These are phyloP conservation scores for Rubus parviflorus DNA, from an alignment of 306 rosid species.

Conservation along the genomic window DNA sequence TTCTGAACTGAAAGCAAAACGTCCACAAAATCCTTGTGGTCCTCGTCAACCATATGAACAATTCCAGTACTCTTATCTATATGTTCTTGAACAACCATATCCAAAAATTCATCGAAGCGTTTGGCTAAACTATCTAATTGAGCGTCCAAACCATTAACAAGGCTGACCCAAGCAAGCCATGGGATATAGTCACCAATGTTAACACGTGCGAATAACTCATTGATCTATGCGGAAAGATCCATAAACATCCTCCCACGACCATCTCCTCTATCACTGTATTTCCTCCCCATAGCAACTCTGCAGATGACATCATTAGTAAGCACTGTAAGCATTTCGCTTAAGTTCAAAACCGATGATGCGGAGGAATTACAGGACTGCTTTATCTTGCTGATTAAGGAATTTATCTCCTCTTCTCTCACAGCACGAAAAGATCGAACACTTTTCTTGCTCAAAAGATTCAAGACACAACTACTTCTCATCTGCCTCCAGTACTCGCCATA, in stretches of 20 bases:
- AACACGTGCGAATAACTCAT: neutral
- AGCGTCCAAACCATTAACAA: neutral
- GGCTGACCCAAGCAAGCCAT: neutral
- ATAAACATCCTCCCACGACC: neutral
- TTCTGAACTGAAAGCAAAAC: neutral
- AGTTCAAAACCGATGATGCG: constrained; percentile 17
- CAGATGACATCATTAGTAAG: constrained; percentile 27
- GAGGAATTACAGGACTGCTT: neutral
- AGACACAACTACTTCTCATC: constrained; percentile 14
- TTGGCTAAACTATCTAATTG: neutral
- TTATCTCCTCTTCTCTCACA: constrained; percentile 30
- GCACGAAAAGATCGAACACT: neutral
- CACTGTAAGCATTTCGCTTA: constrained; percentile 33
- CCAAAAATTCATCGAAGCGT: neutral
- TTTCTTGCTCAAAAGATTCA: neutral
- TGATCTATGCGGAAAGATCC: neutral
- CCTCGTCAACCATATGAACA: neutral
- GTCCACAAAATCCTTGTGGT: neutral
- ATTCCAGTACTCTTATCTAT: neutral
- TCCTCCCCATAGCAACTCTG: constrained; percentile 50
- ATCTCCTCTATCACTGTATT: constrained; percentile 28
- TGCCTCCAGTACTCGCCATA: constrained; percentile 48
- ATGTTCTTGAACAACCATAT: neutral
- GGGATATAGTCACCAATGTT: too few relatives aligned
- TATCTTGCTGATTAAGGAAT: constrained; percentile 23